Percentiles rank a stretch among this genome's conserved stretches.
Conservation (phyloP, 371 early-diverging fungal genomes). For the Mortierella sp. region DNA sequence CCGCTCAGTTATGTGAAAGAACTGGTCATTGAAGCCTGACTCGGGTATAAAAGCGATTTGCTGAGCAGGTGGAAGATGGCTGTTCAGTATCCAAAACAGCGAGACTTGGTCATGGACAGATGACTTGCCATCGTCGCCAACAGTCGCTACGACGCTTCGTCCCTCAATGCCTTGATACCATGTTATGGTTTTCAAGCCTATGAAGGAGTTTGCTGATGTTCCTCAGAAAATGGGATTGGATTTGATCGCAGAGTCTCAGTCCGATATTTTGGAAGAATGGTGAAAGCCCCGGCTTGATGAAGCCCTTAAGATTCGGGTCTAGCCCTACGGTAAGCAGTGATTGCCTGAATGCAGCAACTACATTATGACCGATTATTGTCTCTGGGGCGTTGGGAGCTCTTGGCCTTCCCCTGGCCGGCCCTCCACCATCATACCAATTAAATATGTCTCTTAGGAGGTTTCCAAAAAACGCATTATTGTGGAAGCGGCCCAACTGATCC, state of each 20-base stretch:
- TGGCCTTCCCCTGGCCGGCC: neutral
- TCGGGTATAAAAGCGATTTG: neutral
- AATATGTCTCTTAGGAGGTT: neutral
- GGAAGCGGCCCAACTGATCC: neutral
- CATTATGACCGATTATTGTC: neutral
- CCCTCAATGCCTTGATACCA: neutral
- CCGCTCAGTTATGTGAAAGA: neutral
- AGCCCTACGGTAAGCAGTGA: neutral
- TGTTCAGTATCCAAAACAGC: neutral
- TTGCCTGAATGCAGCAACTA: neutral
- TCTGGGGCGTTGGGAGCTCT: too few relatives aligned
- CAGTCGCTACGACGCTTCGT: neutral
- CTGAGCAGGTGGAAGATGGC: neutral
- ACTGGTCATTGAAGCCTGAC: neutral
- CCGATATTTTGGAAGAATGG: neutral
- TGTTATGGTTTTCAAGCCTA: neutral
- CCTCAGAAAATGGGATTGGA: neutral
- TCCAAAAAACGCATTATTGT: neutral
- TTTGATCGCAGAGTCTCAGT: neutral
- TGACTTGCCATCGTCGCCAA: neutral
- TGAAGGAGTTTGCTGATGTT: neutral
- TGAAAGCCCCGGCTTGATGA: neutral
- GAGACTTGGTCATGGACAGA: neutral
- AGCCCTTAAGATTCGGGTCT: neutral
- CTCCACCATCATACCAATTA: neutral